Conservation (phyloP, 2,329 filamentous ascomycete genomes). For the Trichoderma koningii region DNA sequence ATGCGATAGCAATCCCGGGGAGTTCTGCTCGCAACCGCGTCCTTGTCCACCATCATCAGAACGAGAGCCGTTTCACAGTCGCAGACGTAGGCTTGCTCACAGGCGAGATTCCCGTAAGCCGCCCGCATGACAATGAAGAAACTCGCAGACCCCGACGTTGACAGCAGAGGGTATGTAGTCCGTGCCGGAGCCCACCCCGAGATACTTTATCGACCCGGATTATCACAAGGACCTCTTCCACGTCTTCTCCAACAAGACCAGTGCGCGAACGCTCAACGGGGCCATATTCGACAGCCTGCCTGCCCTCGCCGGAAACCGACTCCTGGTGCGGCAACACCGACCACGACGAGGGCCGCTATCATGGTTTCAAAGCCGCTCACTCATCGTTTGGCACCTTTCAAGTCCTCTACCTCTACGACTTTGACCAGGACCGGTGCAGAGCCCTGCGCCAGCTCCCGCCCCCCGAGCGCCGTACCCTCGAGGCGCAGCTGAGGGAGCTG, state of each 20-base stretch:
- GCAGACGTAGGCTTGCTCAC: conserved; percentile 20
- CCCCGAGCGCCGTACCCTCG: conserved; percentile 7
- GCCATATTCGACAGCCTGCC: neutral
- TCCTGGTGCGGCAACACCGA: conserved; percentile 1
- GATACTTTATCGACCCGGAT: conserved; percentile 4
- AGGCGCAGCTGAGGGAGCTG: neutral
- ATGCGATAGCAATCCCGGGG: conserved; percentile 13
- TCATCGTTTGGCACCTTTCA: neutral
- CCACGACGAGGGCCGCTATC: conserved; percentile 1
- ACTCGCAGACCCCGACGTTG: too few relatives aligned
- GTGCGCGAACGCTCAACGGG: conserved; percentile 10
- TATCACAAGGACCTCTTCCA: conserved; percentile 11
- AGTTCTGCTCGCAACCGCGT: conserved; percentile 6
- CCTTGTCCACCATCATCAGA: conserved; percentile 10
- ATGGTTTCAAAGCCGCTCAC: neutral
- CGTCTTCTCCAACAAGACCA: conserved; percentile 3
- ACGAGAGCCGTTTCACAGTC: conserved; percentile 9
- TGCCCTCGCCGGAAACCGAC: neutral
- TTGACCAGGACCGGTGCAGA: conserved; percentile 11
- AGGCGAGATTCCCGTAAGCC: conserved; percentile 16
- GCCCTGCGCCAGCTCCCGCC: conserved; percentile 8
- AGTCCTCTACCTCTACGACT: conserved; percentile 20
- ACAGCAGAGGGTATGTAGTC: neutral
- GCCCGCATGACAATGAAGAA: too few relatives aligned
- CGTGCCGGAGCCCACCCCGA: neutral